Percentiles rank a stretch among this genome's conserved stretches.
These are phyloP conservation scores for Apiotrichum sp. DNA, from an alignment of 1,284 basidiomycete genomes.

Conservation along the genomic window DNA sequence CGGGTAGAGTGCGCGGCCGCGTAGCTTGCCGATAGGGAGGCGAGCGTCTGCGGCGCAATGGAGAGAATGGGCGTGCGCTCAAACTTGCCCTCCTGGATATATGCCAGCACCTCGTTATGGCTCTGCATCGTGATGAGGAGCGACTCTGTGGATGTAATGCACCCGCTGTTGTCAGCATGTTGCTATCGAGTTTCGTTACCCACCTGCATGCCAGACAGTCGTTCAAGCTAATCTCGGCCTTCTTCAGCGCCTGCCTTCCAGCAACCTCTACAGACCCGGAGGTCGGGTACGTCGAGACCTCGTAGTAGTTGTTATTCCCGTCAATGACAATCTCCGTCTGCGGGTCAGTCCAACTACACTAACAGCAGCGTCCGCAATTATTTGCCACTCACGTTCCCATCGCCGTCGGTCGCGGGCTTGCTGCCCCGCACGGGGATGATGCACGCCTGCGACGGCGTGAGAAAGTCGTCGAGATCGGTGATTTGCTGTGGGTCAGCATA, in stretches of 20 bases:
- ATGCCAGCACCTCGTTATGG: conserved; percentile 79
- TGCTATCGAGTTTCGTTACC: conserved; percentile 12
- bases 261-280: conserved; percentile 3
- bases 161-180: conserved; percentile 59
- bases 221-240: conserved; percentile 90
- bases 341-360: background rate
- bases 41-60: conserved; percentile 85
- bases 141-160: conserved; percentile 96
- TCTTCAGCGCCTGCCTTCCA: conserved; percentile 62
- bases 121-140: conserved; percentile 96
- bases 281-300: conserved; percentile 36
- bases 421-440: conserved; percentile 75
- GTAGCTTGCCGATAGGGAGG: conserved; percentile 75
- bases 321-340: conserved; percentile 85
- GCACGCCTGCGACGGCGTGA: conserved; percentile 93
- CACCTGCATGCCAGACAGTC: conserved; percentile 64
- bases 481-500: conserved; percentile 25
- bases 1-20: conserved; percentile 28
- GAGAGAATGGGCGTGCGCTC: conserved; percentile 68
- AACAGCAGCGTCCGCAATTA: no score
- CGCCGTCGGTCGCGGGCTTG: conserved; percentile 18
- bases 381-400: conserved; percentile 4
- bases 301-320: conserved; percentile 44
- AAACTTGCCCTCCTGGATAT: conserved; percentile 52
- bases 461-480: conserved; percentile 96